Evolutionary conservation across 345 rosid genomes (phyloP), one percentile per base, ranked within the genome.

Genomic region (Corchorus olitorius): DNA sequence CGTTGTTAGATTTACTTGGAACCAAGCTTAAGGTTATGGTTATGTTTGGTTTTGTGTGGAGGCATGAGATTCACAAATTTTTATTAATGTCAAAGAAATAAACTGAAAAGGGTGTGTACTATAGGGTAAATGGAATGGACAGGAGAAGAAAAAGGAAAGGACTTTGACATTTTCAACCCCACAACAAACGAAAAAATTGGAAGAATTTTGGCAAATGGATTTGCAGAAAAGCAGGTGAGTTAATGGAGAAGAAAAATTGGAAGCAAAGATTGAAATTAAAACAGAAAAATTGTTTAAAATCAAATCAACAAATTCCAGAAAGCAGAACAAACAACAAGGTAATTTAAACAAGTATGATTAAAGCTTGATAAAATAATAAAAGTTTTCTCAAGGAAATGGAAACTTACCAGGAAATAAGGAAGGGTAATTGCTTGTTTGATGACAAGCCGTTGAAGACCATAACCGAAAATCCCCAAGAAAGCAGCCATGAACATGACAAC

Each of bases 361-460:
- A 8, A 4, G 9, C 41, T 64, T 8, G 39, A 19, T 39, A 41
- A n/a, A 59, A 10, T 46, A 34, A 65, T 65, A 13, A 43, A 43
- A 17, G n/a, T n/a, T n/a, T n/a, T n/a, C n/a, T n/a, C 3, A 52
- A 27, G 41, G 69, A n/a, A 20, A 20, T 5, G 76, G 4, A 52
- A 16, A 61, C 83, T 74, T 76, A 91, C 98, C 94, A 88, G 80
- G 78, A 81, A 75, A 80, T 93, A 93, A 65, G 93, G 94, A 60
- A 89, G 34, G 70, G 82, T 34, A 82, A 93, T 82, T 81, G 86
- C 6, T 8, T 78, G 64, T 11, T 73, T 73, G 70, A 91, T 83
- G 84, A 93, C 80, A 13, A 93, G 86, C 97, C 98, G 91, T 79
- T 90, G 97, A 74, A 86, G 61, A 34, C 93, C 93, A 73, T 92